Percentiles rank a stretch among this genome's conserved stretches.
These are phyloP conservation scores for Omphalea diandra DNA, from an alignment of 441 rosid species.

Conservation along the genomic window DNA sequence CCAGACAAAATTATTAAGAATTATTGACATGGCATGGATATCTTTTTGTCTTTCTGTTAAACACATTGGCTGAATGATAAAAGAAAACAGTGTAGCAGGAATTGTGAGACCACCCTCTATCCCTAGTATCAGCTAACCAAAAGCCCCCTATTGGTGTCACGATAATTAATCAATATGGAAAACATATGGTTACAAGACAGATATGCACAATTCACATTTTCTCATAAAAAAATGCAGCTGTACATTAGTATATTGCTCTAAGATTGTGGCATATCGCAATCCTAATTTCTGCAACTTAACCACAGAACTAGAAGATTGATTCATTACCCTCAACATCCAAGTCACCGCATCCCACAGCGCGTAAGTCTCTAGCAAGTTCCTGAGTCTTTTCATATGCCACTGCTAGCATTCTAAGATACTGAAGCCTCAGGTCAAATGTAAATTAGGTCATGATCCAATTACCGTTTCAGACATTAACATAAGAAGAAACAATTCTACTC, in stretches of 20 bases:
- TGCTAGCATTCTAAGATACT: slow-evolving; percentile 99
- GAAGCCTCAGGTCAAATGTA: slow-evolving; percentile 46
- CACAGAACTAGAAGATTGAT: slow-evolving; percentile 17
- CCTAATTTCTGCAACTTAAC: slow-evolving; percentile 14
- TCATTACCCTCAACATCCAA: slow-evolving; percentile 92
- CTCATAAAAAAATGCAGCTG: background rate
- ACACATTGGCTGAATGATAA: background rate
- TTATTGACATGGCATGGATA: slow-evolving; percentile 9
- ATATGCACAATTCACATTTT: slow-evolving; percentile 9
- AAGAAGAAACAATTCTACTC: slow-evolving; percentile 36
- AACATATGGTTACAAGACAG: slow-evolving; percentile 18
- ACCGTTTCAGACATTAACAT: slow-evolving; percentile 18
- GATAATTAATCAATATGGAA: background rate
- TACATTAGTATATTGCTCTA: background rate
- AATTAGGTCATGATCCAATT: slow-evolving; percentile 25
- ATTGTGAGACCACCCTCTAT: background rate
- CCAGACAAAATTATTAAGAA: background rate
- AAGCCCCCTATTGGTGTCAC: background rate
- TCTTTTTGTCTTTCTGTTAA: background rate
- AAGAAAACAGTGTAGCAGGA: background rate
- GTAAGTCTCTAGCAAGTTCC: slow-evolving; percentile 96
- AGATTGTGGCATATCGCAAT: background rate
- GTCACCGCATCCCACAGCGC: slow-evolving; percentile 97
- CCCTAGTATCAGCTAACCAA: slow-evolving; percentile 5
- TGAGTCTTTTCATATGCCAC: slow-evolving; percentile 98